Conservation (phyloP, 2,329 filamentous ascomycete genomes). For the Coleophoma cylindrospora region DNA sequence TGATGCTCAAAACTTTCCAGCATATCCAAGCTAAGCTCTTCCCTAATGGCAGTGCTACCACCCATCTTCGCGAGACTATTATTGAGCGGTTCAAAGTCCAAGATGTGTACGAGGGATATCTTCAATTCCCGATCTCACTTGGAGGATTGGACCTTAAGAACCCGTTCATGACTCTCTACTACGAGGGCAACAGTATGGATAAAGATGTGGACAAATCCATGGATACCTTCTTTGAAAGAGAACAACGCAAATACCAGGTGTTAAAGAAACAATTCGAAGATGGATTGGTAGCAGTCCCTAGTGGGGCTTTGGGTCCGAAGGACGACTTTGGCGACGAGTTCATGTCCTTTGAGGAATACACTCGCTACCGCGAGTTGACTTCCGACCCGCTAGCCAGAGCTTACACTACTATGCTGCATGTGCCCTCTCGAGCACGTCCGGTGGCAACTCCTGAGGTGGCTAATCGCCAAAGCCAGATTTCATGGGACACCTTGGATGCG, state of each 20-base stretch:
- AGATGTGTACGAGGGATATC: slow-evolving; percentile 31
- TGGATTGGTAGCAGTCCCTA: slow-evolving; percentile 9
- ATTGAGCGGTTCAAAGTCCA: slow-evolving; percentile 38
- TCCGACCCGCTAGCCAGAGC: slow-evolving; percentile 21
- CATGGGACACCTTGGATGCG: slow-evolving; percentile 2
- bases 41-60: slow-evolving; percentile 35
- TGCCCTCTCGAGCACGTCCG: slow-evolving; percentile 17
- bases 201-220: slow-evolving; percentile 19
- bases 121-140: slow-evolving; percentile 31
- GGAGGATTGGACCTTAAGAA: slow-evolving; percentile 33
- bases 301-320: slow-evolving; percentile 5
- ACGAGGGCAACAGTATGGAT: slow-evolving; percentile 13
- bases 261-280: slow-evolving; percentile 27
- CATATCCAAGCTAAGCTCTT: slow-evolving; percentile 47
- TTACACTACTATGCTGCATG: slow-evolving; percentile 24
- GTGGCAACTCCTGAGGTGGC: slow-evolving; percentile 14
- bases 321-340: slow-evolving; percentile 24
- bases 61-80: slow-evolving; percentile 42
- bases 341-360: slow-evolving; percentile 33
- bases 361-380: slow-evolving; percentile 26
- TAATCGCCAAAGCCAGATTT: slow-evolving; percentile 6
- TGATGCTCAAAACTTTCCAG: slow-evolving; percentile 43
- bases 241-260: slow-evolving; percentile 26
- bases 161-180: slow-evolving; percentile 30
- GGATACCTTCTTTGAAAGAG: slow-evolving; percentile 21